A percentile compares a stretch with the other conserved stretches of the same genome.
phyloP scores from a whole-genome alignment of 257 asterid genomes.

The Solanum habrochaites region DNA sequence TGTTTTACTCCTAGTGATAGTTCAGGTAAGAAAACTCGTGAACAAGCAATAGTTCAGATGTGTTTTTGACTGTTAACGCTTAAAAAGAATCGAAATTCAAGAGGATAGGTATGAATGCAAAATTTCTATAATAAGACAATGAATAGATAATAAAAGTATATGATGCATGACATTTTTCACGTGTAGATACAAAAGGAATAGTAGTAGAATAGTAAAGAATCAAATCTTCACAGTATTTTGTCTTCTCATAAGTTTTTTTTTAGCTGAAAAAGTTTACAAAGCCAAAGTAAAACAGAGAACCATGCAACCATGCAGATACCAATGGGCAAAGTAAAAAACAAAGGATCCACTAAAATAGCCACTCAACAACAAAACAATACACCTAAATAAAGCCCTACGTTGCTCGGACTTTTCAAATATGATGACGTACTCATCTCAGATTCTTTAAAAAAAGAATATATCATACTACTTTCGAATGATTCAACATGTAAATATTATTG shows the following conservation, averaged over 20 bases:
- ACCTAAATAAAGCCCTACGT: background rate
- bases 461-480: background rate
- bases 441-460: background rate
- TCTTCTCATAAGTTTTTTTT: background rate
- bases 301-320: conserved; percentile 34
- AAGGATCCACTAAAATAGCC: background rate
- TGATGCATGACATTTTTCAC: background rate
- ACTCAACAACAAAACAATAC: background rate
- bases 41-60: background rate
- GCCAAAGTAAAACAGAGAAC: conserved; percentile 4
- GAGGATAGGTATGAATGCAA: background rate
- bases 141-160: background rate
- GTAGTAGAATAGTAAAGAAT: conserved; percentile 4
- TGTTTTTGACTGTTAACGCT: background rate
- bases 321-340: background rate
- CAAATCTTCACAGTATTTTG: conserved; percentile 1
- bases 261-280: background rate
- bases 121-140: background rate
- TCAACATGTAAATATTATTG: background rate
- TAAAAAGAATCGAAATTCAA: background rate
- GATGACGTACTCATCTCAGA: background rate
- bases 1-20: background rate
- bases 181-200: background rate
- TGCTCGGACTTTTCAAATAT: background rate
- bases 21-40: background rate